Evolutionary conservation across 495 filamentous ascomycete species (phyloP), one percentile per base, ranked within the genome.

Genomic region (Jackrogersella multiformis): DNA sequence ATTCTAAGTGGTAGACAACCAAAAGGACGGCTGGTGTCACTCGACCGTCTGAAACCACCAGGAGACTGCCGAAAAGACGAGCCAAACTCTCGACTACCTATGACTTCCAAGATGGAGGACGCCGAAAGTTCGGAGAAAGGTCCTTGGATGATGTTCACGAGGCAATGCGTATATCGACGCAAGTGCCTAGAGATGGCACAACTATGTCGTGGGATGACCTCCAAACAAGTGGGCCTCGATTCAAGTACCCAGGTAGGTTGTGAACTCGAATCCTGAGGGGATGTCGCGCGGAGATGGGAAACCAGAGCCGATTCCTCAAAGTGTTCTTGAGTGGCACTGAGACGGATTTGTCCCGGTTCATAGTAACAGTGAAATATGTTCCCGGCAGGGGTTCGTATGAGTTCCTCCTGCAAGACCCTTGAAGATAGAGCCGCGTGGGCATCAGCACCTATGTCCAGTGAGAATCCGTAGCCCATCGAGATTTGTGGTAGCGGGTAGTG

Each of bases 11-110:
- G 61, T 54, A 57, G 59, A 42, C 41, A 54, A 36, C 52, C 52
- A 53, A 64, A 60, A 55, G 56, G 62, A 54, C 36, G 46, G 44
- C 60, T 64, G 65, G 69, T 71, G 68, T 67, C 56, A 73, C 68
- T 75, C 55, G 51, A 71, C 24, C 48, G 34, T 64, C 55, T 66
- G 62, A 73, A 63, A 68, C 67, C 34, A 67, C 18, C 64, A 60
- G 67, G 61, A 66, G 49, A 61, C 15, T 58, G 51, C 67, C 64
- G 63, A 69, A 52, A 57, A 44, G 32, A 24, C 30, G 51, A 65
- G 64, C 46, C 67, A 45, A 66, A 64, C 30, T 48, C 56, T 32
- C 51, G 46, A 66, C 60, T 30, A 42, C 53, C 54, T 59, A 58
- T 39, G 41, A 38, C 39, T 54, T 71, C 44, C 48, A 63, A 44